phyloP scores from a whole-genome alignment of 177 flowering plant species.

The Vitis hybrid region DNA sequence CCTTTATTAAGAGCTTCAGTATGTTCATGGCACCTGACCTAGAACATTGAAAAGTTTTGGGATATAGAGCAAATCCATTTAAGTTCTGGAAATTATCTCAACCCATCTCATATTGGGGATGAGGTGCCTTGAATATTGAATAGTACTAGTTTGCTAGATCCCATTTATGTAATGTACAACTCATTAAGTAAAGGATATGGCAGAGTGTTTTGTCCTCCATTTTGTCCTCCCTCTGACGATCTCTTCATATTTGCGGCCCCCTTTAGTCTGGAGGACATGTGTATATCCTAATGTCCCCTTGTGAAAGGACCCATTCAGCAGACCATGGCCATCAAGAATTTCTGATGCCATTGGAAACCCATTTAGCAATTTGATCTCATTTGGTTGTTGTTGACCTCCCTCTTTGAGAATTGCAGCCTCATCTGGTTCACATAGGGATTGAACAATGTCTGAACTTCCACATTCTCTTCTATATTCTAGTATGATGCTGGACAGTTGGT shows the following conservation, averaged over 20 bases:
- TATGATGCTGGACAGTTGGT: constrained; percentile 53
- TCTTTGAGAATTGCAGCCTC: constrained; percentile 29
- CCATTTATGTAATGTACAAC: neutral
- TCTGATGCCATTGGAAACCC: constrained; percentile 39
- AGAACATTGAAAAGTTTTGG: neutral
- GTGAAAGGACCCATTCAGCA: constrained; percentile 24
- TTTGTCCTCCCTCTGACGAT: constrained; percentile 68
- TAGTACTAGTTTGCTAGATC: neutral
- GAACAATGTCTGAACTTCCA: constrained; percentile 60
- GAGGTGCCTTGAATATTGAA: neutral
- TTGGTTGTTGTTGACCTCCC: constrained; percentile 14
- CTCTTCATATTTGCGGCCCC: constrained; percentile 54
- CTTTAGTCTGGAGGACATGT: constrained; percentile 58
- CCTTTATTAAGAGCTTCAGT: neutral
- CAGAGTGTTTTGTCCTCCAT: constrained; percentile 50
- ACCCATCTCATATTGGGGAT: neutral
- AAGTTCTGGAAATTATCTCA: neutral
- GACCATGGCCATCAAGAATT: constrained; percentile 35
- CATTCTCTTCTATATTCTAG: constrained; percentile 75
- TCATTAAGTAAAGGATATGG: constrained; percentile 22
- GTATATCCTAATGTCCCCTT: constrained; percentile 42
- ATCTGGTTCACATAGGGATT: constrained; percentile 66
- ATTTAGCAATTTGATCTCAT: constrained; percentile 20
- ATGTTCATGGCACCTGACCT: neutral
- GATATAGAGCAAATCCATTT: neutral